Percentiles rank a stretch among this genome's conserved stretches.
phyloP scores from a whole-genome alignment of 345 rosid genomes.

The Ailanthus altissimus region DNA sequence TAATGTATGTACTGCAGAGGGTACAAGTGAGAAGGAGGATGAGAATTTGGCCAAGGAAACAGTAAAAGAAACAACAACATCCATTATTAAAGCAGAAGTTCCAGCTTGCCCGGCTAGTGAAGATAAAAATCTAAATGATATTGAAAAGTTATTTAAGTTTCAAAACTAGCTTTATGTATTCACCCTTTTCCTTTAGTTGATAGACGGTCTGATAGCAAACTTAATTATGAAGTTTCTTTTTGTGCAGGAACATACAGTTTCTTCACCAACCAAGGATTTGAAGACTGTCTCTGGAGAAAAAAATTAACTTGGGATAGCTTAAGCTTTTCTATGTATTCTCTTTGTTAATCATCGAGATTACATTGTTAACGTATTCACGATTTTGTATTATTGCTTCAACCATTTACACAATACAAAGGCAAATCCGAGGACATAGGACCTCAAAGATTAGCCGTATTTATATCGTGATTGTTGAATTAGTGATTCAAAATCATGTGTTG shows the following conservation, averaged over 20 bases:
- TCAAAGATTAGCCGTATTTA: too few species aligned
- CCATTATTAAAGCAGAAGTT: slow-evolving; percentile 15
- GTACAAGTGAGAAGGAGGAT: slow-evolving; percentile 16
- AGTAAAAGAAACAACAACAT: neutral
- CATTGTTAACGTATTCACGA: neutral
- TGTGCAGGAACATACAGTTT: slow-evolving; percentile 25
- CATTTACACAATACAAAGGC: neutral
- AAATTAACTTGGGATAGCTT: too few species aligned
- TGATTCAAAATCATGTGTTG: too few species aligned
- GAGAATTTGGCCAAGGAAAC: slow-evolving; percentile 21
- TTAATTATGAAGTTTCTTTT: neutral
- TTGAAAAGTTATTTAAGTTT: slow-evolving; percentile 15
- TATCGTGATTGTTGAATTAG: too few species aligned
- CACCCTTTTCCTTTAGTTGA: neutral
- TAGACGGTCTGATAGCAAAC: neutral
- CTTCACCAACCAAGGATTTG: slow-evolving; percentile 13
- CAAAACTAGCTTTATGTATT: too few species aligned
- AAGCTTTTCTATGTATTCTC: neutral
- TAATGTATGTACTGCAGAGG: slow-evolving; percentile 8
- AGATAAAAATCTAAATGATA: slow-evolving; percentile 1
- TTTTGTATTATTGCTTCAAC: neutral
- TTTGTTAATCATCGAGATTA: too few species aligned
- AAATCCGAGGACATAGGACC: neutral
- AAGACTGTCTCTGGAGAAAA: slow-evolving; percentile 17
- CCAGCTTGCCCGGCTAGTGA: neutral